Evolutionary conservation across 768 basidiomycete species (phyloP).

Genomic region (Boletus vinaceobasis): DNA sequence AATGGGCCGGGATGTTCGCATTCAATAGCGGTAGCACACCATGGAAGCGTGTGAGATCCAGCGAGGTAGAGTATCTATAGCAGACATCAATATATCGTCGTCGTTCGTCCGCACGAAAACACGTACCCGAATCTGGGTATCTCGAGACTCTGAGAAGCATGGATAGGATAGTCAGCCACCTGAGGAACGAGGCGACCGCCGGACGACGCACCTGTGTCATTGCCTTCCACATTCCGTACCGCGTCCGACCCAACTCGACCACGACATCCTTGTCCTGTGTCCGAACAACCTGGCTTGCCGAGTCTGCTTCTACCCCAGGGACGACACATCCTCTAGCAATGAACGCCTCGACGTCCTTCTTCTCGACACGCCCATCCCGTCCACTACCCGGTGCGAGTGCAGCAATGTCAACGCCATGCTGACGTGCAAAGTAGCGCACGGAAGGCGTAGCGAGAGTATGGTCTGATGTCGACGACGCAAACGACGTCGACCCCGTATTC

Average conservation of each 20-base stretch:
- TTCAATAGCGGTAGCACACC: conserved; percentile 61
- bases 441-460: conserved; percentile 70
- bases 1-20: conserved; percentile 62
- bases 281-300: background rate
- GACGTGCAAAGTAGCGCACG: conserved; percentile 72
- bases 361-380: conserved; percentile 71
- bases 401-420: conserved; percentile 59
- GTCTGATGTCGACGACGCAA: conserved; percentile 7
- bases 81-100: background rate
- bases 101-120: background rate
- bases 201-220: conserved; percentile 66
- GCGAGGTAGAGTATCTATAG: conserved; percentile 62
- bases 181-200: background rate
- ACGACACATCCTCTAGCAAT: conserved; percentile 28
- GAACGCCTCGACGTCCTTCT: conserved; percentile 65
- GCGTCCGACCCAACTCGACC: conserved; percentile 71
- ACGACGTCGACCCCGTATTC: conserved; percentile 19
- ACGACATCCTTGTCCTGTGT: conserved; percentile 43
- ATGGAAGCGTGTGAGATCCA: conserved; percentile 73
- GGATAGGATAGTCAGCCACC: background rate
- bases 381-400: conserved; percentile 65
- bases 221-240: conserved; percentile 86
- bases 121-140: conserved; percentile 81
- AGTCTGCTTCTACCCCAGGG: background rate
- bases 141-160: conserved; percentile 59